Percentiles rank a stretch among this genome's conserved stretches.
Conservation (phyloP, 305 asterid species). For the Rubia tinctorum region DNA sequence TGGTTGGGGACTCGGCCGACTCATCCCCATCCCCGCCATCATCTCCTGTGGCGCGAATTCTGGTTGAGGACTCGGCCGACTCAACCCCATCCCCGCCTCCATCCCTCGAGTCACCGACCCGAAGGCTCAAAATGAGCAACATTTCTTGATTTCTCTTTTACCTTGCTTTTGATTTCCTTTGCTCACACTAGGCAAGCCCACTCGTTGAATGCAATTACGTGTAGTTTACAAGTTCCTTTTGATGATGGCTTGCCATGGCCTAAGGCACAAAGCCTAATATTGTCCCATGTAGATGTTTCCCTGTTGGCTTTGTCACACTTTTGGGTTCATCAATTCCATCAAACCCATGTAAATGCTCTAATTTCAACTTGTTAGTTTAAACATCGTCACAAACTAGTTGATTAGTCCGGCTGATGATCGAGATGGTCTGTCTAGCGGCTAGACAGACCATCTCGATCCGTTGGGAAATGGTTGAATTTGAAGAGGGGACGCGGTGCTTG, state of each 20-base stretch:
- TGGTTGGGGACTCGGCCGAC: background rate
- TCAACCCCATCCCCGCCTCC: slow-evolving; percentile 37
- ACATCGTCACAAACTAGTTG: no score
- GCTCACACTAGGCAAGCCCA: slow-evolving; percentile 27
- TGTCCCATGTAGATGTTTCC: slow-evolving; percentile 14
- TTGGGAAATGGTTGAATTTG: no score
- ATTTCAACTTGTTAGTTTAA: no score
- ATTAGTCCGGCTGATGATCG: no score
- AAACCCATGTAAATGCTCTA: background rate
- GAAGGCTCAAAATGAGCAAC: slow-evolving; percentile 34
- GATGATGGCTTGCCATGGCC: slow-evolving; percentile 34
- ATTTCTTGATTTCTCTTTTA: background rate
- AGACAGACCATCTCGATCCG: no score
- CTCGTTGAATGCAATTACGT: background rate
- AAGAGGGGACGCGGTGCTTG: background rate
- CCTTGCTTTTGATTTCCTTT: slow-evolving; percentile 9
- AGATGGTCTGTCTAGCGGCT: no score
- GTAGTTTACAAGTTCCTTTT: slow-evolving; percentile 25
- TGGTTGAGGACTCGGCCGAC: background rate
- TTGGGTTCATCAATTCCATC: slow-evolving; percentile 8
- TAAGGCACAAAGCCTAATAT: slow-evolving; percentile 17
- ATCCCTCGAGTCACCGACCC: slow-evolving; percentile 39
- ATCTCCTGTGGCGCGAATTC: background rate
- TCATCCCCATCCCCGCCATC: background rate
- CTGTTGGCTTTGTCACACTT: slow-evolving; percentile 13